phyloP scores from a whole-genome alignment of 192 early-diverging fungal genomes.

The Geosiphon pyriformis region DNA sequence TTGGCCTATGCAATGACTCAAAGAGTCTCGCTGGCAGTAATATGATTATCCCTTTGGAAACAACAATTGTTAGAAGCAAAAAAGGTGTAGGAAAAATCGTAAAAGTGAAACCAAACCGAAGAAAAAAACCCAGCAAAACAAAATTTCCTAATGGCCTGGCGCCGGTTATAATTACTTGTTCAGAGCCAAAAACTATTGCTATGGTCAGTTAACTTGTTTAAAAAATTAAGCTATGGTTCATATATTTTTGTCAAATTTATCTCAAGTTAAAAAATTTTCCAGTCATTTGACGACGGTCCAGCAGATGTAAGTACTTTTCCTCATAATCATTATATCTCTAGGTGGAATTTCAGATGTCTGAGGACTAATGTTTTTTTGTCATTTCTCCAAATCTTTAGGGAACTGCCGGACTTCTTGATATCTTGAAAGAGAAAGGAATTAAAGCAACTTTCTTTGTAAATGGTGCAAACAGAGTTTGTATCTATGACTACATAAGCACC shows the following conservation, averaged over 20 bases:
- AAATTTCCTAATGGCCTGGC: too few species aligned
- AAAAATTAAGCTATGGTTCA: not conserved
- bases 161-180: too few species aligned
- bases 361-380: too few species aligned
- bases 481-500: conserved; percentile 2
- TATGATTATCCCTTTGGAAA: not conserved
- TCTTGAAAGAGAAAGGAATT: conserved; percentile 18
- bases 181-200: too few species aligned
- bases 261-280: not conserved
- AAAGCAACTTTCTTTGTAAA: conserved; percentile 39
- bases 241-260: not conserved
- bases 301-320: not conserved
- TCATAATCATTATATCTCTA: not conserved
- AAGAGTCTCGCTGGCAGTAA: not conserved
- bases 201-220: not conserved
- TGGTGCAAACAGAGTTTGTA: conserved; percentile 24
- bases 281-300: not conserved
- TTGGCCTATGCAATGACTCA: not conserved
- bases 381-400: conserved; percentile 2
- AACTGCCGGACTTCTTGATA: conserved; percentile 27
- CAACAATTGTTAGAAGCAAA: too few species aligned
- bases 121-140: too few species aligned
- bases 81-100: too few species aligned
- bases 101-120: too few species aligned
- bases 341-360: not conserved